Evolutionary conservation across 768 basidiomycete genomes (phyloP), one percentile per base, ranked within the genome.

Genomic region (Psilocybe azurescens): DNA sequence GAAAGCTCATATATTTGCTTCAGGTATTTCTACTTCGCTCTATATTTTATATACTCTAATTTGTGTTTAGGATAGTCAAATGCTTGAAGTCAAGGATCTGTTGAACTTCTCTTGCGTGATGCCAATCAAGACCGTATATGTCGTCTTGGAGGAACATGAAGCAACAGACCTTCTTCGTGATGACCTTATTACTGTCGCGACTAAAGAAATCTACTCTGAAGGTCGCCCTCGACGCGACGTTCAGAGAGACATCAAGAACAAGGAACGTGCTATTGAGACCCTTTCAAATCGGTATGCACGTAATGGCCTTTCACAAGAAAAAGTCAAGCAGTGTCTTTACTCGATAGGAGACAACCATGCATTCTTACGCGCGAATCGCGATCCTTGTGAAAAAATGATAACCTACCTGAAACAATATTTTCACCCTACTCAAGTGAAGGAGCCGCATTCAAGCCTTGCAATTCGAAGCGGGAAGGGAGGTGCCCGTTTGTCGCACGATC

Each of bases 261-360:
- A 95, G 72, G 93, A 95, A 71, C 88, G 89, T 10, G 93, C 93
- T 11, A 92, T 95, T 62, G 93, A 94, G 73, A 79, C 79, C 0
- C 84, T 95, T 2, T 84, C 93, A 1, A 55, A 79, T 20, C 86
- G 83, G 38, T 93, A 93, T 69, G 79, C 84, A 30, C 80, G 83
- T 18, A 76, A 80, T 16, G 84, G 82, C 5, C 80, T 93, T 18
- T 76, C 80, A 11, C 87, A 87, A 65, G 93, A 94, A 69, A 75
- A 81, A 51, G 77, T 93, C 9, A 83, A 89, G 32, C 90, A 93
- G 70, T 94, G 92, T 70, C 73, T 95, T 53, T 95, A 94, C 72
- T 91, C 89, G 67, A 94, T 95, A 54, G 93, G 93, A 2, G 93
- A 95, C 74, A 95, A 95, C 69, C 91, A 94, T 70, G 91, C 93